These are phyloP conservation scores for Phlyctochytrium bullatum DNA, from an alignment of 192 early-diverging fungal species.

Conservation along the genomic window DNA sequence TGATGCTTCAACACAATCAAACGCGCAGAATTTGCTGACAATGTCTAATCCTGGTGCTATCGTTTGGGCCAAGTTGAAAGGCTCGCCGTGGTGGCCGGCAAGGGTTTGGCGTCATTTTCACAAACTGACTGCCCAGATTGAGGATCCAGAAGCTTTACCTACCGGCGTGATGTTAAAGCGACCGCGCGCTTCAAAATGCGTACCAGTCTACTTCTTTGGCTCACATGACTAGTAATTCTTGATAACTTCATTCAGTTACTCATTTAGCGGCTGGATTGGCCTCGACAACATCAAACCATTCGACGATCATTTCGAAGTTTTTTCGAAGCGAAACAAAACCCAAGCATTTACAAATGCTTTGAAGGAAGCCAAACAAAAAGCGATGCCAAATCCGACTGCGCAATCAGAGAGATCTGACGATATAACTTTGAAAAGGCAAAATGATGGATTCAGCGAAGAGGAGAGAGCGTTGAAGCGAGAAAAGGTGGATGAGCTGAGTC, in stretches of 20 bases:
- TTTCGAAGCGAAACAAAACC: not conserved
- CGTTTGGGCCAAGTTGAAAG: slow-evolving; percentile 37
- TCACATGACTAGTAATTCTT: slow-evolving; percentile 22
- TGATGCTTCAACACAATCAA: too few species aligned
- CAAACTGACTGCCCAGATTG: slow-evolving; percentile 9
- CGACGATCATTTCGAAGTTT: slow-evolving; percentile 6
- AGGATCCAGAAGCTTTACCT: slow-evolving; percentile 17
- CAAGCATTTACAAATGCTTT: too few species aligned
- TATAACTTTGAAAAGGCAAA: not conserved
- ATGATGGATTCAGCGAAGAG: not conserved
- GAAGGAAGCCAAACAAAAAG: slow-evolving; percentile 6
- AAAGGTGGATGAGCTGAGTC: not conserved
- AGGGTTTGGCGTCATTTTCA: slow-evolving; percentile 14
- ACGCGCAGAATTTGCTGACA: too few species aligned
- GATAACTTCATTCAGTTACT: not conserved
- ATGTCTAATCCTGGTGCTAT: slow-evolving; percentile 15
- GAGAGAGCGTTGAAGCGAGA: slow-evolving; percentile 1
- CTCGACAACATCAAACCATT: slow-evolving; percentile 9
- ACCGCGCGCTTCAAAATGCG: slow-evolving; percentile 11
- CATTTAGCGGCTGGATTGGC: slow-evolving; percentile 19
- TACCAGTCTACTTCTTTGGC: slow-evolving; percentile 21
- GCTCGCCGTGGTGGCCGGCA: slow-evolving; percentile 42
- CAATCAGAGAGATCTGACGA: not conserved
- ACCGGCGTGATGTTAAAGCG: slow-evolving; percentile 22
- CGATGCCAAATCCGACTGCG: not conserved